A percentile compares a stretch with the other conserved stretches of the same genome.
phyloP scores from a whole-genome alignment of 2,329 filamentous ascomycete species.

The Trematosphaeria pertusa region DNA sequence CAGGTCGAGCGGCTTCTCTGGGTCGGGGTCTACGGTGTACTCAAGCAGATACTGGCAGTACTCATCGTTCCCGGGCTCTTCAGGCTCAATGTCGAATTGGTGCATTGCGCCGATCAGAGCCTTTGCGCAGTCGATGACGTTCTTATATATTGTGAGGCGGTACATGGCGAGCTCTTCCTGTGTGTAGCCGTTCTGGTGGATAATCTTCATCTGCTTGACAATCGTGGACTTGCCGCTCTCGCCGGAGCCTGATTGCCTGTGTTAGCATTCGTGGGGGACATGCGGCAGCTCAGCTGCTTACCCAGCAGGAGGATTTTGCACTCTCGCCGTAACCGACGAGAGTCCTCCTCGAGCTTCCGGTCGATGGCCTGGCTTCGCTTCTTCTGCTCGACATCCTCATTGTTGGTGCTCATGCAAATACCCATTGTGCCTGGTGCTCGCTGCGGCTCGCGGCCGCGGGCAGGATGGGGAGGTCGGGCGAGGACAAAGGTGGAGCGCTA shows the following conservation, averaged over 20 bases:
- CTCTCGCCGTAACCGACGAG: constrained; percentile 89
- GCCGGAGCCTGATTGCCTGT: constrained; percentile 74
- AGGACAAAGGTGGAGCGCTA: constrained; percentile 33
- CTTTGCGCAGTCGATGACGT: constrained; percentile 95
- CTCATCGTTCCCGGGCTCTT: constrained; percentile 72
- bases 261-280: constrained; percentile 32
- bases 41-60: constrained; percentile 82
- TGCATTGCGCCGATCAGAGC: constrained; percentile 89
- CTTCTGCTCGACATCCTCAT: constrained; percentile 89
- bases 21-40: constrained; percentile 89
- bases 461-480: constrained; percentile 23
- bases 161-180: constrained; percentile 93
- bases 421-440: constrained; percentile 71
- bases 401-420: constrained; percentile 87
- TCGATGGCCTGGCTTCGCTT: constrained; percentile 97
- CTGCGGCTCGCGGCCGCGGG: constrained; percentile 41
- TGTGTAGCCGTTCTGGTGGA: constrained; percentile 97
- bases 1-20: constrained; percentile 81
- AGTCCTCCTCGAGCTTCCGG: constrained; percentile 91
- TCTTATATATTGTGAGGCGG: constrained; percentile 97
- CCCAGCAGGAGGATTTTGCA: constrained; percentile 98
- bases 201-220: constrained; percentile 99
- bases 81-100: constrained; percentile 85
- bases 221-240: constrained; percentile 99
- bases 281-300: constrained; percentile 56